These are phyloP conservation scores for Epichloe sylvatica DNA, from an alignment of 2,329 filamentous ascomycete genomes.

Conservation along the genomic window DNA sequence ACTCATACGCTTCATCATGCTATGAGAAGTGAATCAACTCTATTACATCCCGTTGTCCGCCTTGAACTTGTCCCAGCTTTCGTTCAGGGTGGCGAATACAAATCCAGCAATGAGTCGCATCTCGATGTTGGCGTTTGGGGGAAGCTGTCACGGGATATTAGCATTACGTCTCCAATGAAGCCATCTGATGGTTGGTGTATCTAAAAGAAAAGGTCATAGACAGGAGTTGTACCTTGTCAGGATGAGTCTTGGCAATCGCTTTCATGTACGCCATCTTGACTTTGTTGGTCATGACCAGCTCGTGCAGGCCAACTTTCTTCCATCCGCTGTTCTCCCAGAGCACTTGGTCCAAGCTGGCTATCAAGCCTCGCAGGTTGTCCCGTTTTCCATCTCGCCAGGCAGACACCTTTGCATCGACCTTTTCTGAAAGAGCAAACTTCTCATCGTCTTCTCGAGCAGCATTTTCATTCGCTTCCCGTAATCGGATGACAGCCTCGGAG, in stretches of 20 bases:
- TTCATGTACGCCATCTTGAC: conserved; percentile 99
- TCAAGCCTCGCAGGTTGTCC: conserved; percentile 77
- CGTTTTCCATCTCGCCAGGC: conserved; percentile 84
- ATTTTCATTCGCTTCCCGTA: conserved; percentile 73
- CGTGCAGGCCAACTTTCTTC: conserved; percentile 93
- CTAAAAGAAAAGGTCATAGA: no score
- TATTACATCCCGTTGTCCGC: conserved; percentile 47
- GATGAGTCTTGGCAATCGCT: conserved; percentile 95
- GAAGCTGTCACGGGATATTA: conserved; percentile 31
- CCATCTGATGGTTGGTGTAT: no score
- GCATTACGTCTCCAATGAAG: not conserved
- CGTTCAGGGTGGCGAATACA: conserved; percentile 55
- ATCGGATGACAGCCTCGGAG: conserved; percentile 65
- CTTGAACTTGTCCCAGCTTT: conserved; percentile 63
- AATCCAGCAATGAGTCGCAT: conserved; percentile 50
- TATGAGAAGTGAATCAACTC: not conserved
- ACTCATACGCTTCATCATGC: conserved; percentile 2
- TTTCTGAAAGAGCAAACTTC: conserved; percentile 76
- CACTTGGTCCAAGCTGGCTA: conserved; percentile 76
- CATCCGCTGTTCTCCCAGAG: conserved; percentile 87
- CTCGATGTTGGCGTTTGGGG: conserved; percentile 53
- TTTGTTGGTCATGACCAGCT: conserved; percentile 82
- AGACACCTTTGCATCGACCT: conserved; percentile 65
- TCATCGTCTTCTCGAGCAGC: conserved; percentile 82
- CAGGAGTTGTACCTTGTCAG: conserved; percentile 67